These are phyloP conservation scores for Yamadazyma dushanensis DNA, from an alignment of 1,139 yeast species.

Conservation along the genomic window DNA sequence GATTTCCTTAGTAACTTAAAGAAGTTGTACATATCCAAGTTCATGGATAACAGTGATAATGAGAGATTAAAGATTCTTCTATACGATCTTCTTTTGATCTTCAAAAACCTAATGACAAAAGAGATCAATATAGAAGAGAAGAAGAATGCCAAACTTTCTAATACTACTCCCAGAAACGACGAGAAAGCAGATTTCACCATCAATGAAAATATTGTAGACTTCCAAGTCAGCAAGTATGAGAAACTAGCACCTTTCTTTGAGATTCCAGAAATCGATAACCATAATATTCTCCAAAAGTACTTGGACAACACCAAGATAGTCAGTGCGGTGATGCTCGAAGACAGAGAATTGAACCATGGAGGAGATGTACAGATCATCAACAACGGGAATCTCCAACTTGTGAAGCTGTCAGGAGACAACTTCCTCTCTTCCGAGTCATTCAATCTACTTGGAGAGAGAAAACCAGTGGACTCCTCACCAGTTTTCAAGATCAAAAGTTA, in stretches of 20 bases:
- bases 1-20: constrained; percentile 46
- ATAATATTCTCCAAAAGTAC: constrained; percentile 26
- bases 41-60: constrained; percentile 33
- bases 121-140: constrained; percentile 7
- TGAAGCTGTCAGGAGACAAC: constrained; percentile 19
- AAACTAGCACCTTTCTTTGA: constrained; percentile 24
- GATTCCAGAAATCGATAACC: constrained; percentile 34
- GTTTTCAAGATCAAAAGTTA: constrained; percentile 43
- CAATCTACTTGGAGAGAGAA: constrained; percentile 23
- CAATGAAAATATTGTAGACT: neutral
- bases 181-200: constrained; percentile 1
- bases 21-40: constrained; percentile 42
- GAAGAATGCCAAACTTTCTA: neutral
- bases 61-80: constrained; percentile 58
- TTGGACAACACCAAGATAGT: constrained; percentile 22
- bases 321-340: constrained; percentile 34
- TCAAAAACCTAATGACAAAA: constrained; percentile 42
- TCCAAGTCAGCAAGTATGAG: constrained; percentile 6
- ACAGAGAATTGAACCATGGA: constrained; percentile 31
- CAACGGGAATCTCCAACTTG: constrained; percentile 25
- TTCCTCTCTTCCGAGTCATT: constrained; percentile 18
- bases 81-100: constrained; percentile 60
- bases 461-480: constrained; percentile 7
- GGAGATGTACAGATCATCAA: constrained; percentile 38
- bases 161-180: neutral